These are phyloP conservation scores for Neonectria hederae DNA, from an alignment of 2,329 filamentous ascomycete species.

Conservation along the genomic window DNA sequence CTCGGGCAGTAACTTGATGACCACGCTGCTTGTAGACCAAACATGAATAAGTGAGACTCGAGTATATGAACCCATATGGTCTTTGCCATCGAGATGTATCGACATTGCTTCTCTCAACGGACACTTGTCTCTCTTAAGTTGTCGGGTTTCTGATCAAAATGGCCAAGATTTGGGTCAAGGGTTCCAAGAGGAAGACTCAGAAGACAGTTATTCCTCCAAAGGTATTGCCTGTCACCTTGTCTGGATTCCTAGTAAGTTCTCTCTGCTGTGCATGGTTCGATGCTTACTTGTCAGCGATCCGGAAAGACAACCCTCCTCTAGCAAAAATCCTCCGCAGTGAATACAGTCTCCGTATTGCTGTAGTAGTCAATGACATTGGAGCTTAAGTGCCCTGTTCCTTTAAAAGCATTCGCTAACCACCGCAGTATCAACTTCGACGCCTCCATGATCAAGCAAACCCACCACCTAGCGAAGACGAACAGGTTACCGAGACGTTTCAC, in stretches of 20 bases:
- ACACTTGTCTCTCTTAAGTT: neutral
- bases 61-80: slow-evolving; percentile 17
- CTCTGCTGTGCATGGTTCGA: too few relatives aligned
- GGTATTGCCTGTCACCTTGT: slow-evolving; percentile 47
- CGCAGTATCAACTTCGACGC: slow-evolving; percentile 71
- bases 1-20: slow-evolving; percentile 33
- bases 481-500: slow-evolving; percentile 79
- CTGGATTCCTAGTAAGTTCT: slow-evolving; percentile 46
- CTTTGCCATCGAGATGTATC: neutral
- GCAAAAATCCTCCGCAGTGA: slow-evolving; percentile 72
- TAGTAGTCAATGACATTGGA: slow-evolving; percentile 79
- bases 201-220: slow-evolving; percentile 30
- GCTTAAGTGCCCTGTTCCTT: slow-evolving; percentile 49
- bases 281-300: slow-evolving; percentile 59
- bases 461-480: slow-evolving; percentile 74
- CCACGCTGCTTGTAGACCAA: slow-evolving; percentile 11
- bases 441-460: slow-evolving; percentile 64
- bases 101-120: too few relatives aligned
- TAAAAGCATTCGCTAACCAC: neutral
- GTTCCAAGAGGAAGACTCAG: slow-evolving; percentile 22
- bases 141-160: slow-evolving; percentile 19
- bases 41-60: neutral
- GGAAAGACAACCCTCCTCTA: slow-evolving; percentile 78
- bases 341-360: slow-evolving; percentile 74
- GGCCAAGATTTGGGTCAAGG: slow-evolving; percentile 30